phyloP scores from a whole-genome alignment of 116 monocot genomes.

The Trichopus zeylanicus region DNA sequence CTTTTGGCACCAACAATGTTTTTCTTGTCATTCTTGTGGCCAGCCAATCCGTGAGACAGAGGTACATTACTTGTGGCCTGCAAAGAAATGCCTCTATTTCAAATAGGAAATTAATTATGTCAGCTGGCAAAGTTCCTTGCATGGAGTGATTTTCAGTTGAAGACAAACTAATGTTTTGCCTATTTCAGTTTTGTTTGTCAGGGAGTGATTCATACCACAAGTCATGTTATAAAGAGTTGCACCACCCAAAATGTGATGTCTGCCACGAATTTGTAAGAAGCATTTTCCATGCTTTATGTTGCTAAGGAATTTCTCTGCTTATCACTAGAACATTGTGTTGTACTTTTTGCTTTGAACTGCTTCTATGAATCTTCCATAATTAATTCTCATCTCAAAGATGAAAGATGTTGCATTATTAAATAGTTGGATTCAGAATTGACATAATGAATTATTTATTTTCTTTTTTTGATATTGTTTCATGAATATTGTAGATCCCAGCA shows the following conservation, averaged over 20 bases:
- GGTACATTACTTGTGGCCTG: conserved; percentile 22
- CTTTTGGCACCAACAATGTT: conserved; percentile 89
- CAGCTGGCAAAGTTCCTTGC: background rate
- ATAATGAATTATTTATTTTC: no score
- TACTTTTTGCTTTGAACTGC: no score
- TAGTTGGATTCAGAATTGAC: no score
- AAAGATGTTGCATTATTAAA: no score
- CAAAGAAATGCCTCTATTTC: background rate
- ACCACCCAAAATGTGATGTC: conserved; percentile 93
- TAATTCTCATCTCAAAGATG: no score
- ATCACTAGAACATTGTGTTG: background rate
- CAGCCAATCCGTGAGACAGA: conserved; percentile 64
- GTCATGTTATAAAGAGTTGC: conserved; percentile 72
- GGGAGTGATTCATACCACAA: conserved; percentile 73
- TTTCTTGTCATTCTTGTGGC: conserved; percentile 57
- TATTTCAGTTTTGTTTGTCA: conserved; percentile 80
- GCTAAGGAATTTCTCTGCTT: background rate
- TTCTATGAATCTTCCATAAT: no score
- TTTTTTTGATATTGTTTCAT: background rate
- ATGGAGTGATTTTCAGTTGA: background rate
- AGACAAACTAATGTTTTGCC: conserved; percentile 9
- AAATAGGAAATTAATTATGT: background rate
- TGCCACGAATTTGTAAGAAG: conserved; percentile 84
- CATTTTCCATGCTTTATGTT: background rate
- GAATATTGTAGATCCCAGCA: conserved; percentile 60